Evolutionary conservation across 202 grass and related monocot genomes (phyloP).

Genomic region (Tripidium arundinaceum): DNA sequence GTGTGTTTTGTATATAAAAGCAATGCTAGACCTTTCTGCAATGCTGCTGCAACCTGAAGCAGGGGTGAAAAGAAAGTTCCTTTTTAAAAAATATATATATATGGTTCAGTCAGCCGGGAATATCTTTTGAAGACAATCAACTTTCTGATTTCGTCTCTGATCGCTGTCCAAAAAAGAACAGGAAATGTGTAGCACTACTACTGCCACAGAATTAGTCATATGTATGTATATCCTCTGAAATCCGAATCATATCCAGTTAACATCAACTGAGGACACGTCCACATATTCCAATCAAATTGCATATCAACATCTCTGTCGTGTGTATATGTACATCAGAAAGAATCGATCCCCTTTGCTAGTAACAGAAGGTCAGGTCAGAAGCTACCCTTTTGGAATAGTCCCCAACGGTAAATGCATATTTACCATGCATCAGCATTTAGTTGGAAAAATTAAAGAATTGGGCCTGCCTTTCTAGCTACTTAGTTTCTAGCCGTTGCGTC

Average conservation of each 20-base stretch:
- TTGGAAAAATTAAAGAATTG: slow-evolving; percentile 17
- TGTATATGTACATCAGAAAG: slow-evolving; percentile 30
- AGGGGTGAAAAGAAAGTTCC: not conserved
- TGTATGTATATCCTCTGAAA: not conserved
- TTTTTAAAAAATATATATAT: not conserved
- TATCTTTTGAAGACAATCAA: not conserved
- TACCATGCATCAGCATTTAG: not conserved
- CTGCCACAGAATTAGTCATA: not conserved
- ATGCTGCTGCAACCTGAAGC: not conserved
- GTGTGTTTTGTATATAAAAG: not conserved
- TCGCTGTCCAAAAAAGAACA: not conserved
- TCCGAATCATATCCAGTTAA: not conserved
- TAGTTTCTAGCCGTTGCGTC: not conserved
- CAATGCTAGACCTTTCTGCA: not conserved
- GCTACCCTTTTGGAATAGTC: not conserved
- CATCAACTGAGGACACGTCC: not conserved
- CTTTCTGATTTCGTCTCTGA: not conserved
- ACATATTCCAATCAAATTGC: not conserved
- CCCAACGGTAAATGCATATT: slow-evolving; percentile 31
- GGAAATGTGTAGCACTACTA: not conserved
- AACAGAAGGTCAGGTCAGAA: not conserved
- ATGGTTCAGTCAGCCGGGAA: not conserved
- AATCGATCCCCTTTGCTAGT: slow-evolving; percentile 14
- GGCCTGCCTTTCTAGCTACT: not conserved
- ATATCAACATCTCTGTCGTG: slow-evolving; percentile 6